phyloP scores from a whole-genome alignment of 2,329 filamentous ascomycete genomes.

The Epichloe glyceriae region DNA sequence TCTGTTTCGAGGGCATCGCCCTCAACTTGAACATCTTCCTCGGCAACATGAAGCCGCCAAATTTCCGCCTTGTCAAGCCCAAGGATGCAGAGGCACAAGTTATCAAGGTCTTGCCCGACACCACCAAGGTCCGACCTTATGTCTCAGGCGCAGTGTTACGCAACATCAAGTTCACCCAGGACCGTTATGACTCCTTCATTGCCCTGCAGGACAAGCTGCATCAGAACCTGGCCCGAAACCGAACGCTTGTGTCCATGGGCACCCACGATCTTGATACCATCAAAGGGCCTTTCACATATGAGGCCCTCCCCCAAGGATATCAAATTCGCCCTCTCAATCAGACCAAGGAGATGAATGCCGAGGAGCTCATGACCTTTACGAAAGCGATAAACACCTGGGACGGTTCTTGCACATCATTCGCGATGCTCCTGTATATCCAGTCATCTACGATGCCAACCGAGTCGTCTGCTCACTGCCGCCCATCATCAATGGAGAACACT shows the following conservation, averaged over 20 bases:
- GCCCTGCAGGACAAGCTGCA: constrained; percentile 95
- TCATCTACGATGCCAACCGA: constrained; percentile 82
- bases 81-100: constrained; percentile 61
- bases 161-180: constrained; percentile 82
- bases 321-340: constrained; percentile 88
- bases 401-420: constrained; percentile 89
- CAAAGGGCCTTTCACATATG: constrained; percentile 91
- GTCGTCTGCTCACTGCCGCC: constrained; percentile 87
- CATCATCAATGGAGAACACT: constrained; percentile 95
- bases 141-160: constrained; percentile 82
- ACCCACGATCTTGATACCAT: constrained; percentile 94
- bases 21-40: constrained; percentile 94
- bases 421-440: constrained; percentile 86
- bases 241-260: constrained; percentile 91
- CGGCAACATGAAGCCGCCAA: constrained; percentile 60
- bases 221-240: constrained; percentile 83
- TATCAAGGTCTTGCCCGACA: constrained; percentile 67
- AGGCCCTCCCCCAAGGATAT: constrained; percentile 89
- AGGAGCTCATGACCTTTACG: constrained; percentile 87
- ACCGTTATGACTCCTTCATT: constrained; percentile 94
- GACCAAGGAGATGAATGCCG: constrained; percentile 72
- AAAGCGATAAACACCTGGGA: constrained; percentile 83
- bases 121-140: constrained; percentile 68
- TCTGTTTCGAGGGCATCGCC: constrained; percentile 94
- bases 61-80: constrained; percentile 64